Evolutionary conservation across 164 flowering plant species (phyloP).

Genomic region (Umbilicus rupestris): DNA sequence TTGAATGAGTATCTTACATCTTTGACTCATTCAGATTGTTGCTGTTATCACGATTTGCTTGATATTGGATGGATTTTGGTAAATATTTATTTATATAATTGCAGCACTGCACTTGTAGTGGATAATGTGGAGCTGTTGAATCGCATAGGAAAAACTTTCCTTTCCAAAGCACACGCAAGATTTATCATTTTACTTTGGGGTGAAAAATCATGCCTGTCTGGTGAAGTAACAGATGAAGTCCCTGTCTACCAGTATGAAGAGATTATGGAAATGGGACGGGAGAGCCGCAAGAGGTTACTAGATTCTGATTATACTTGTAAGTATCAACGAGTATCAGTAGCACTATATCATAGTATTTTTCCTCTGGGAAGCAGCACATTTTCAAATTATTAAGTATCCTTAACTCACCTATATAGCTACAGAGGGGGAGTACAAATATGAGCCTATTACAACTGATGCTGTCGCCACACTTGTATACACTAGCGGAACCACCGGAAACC

Average conservation of each 20-base stretch:
- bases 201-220: slow-evolving; percentile 47
- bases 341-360: neutral
- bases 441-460: slow-evolving; percentile 65
- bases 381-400: neutral
- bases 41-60: neutral
- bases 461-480: slow-evolving; percentile 85
- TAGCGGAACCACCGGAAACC: slow-evolving; percentile 91
- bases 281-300: slow-evolving; percentile 31
- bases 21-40: neutral
- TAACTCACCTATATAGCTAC: slow-evolving; percentile 12
- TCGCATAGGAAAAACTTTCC: slow-evolving; percentile 45
- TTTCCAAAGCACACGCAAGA: slow-evolving; percentile 33
- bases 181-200: slow-evolving; percentile 89
- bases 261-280: slow-evolving; percentile 52
- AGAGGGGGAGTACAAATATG: slow-evolving; percentile 46
- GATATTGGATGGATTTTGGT: neutral
- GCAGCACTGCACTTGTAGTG: slow-evolving; percentile 78
- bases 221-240: slow-evolving; percentile 17
- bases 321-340: slow-evolving; percentile 12
- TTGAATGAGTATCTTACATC: too few relatives aligned
- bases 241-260: slow-evolving; percentile 58
- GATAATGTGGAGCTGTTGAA: slow-evolving; percentile 67
- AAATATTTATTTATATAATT: slow-evolving; percentile 1
- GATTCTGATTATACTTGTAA: slow-evolving; percentile 49
- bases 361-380: neutral